Evolutionary conservation across 2,329 filamentous ascomycete genomes (phyloP), one percentile per base, ranked within the genome.

Genomic region (Microcyclospora tardicrescens): DNA sequence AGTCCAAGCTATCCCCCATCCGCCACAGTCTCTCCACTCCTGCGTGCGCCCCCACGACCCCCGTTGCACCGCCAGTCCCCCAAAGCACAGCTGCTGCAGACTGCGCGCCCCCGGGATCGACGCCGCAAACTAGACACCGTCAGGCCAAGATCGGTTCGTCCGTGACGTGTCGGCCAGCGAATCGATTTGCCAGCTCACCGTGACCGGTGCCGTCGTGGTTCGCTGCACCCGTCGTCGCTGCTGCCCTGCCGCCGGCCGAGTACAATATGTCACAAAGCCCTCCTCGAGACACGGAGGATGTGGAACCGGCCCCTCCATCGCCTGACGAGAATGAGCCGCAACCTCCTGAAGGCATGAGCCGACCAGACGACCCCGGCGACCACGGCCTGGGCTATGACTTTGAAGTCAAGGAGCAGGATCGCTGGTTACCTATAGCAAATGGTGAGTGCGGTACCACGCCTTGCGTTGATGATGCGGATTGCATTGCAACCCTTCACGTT

Each of bases 351-450:
- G 44, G 41, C 33, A 53, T 53, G 50, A 56, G 44, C 42, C 43
- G 44, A 44, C 42, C 46, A 30, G 51, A 55, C 44, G 53, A 57
- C 38, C 73, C 81, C 66, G 77, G 70, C 65, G 84, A 85, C 66
- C 87, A 95, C 69, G 80, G 75, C 63, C 73, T 82, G 66, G 78
- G 71, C 65, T 85, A 85, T 66, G 89, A 96, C 70, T 94, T 95
- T 63, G 89, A 96, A 69, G 89, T 96, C 66, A 96, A 96, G 74
- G 91, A 98, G 68, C 91, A 98, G 68, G 91, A 98, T 68, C 75
- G 91, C 73, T 98, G 91, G 91, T 77, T 98, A 63, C 91, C 91
- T 63, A 98, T 98, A 76, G 91, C 91, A 69, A 98, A 98, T 86
- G 91, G 91, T 98, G 76, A 76, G 91, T 91, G 41, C 19, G 38